A percentile compares a stretch with the other conserved stretches of the same genome.
Conservation (phyloP, 371 early-diverging fungal genomes). For the Lichtheimia hyalospora region DNA sequence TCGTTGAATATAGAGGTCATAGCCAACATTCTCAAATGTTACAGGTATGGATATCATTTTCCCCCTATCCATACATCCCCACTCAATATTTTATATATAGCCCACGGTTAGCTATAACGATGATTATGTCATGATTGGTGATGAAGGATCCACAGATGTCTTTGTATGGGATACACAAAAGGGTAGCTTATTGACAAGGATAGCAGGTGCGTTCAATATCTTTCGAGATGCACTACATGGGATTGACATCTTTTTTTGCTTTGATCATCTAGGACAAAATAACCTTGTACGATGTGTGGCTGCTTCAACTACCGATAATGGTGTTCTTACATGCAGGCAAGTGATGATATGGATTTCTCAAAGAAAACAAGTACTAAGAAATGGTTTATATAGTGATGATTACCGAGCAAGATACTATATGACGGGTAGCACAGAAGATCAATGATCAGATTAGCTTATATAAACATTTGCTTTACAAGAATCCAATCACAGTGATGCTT, state of each 20-base stretch:
- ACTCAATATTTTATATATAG: slow-evolving; percentile 12
- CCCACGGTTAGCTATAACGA: slow-evolving; percentile 77
- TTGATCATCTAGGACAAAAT: slow-evolving; percentile 41
- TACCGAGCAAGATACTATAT: slow-evolving; percentile 48
- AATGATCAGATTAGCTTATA: neutral
- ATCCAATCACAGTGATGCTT: neutral
- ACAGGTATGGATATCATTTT: slow-evolving; percentile 32
- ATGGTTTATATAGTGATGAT: slow-evolving; percentile 35
- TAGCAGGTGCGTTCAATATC: slow-evolving; percentile 20
- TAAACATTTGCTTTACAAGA: neutral
- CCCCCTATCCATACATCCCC: neutral
- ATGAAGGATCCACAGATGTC: slow-evolving; percentile 66
- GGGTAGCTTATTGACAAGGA: slow-evolving; percentile 49
- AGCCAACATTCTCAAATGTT: slow-evolving; percentile 44
- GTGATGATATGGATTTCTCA: too few species aligned
- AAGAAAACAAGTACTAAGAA: neutral
- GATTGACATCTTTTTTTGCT: neutral
- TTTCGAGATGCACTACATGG: neutral
- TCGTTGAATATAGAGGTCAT: slow-evolving; percentile 72
- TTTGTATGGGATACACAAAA: slow-evolving; percentile 70
- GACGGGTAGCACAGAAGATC: neutral
- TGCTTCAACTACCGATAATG: slow-evolving; percentile 47
- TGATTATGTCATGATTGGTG: slow-evolving; percentile 74
- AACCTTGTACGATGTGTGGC: slow-evolving; percentile 45
- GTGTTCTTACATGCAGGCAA: slow-evolving; percentile 53